These are phyloP conservation scores for Rhizoctonia solani DNA, from an alignment of 1,284 basidiomycete species.

Conservation along the genomic window DNA sequence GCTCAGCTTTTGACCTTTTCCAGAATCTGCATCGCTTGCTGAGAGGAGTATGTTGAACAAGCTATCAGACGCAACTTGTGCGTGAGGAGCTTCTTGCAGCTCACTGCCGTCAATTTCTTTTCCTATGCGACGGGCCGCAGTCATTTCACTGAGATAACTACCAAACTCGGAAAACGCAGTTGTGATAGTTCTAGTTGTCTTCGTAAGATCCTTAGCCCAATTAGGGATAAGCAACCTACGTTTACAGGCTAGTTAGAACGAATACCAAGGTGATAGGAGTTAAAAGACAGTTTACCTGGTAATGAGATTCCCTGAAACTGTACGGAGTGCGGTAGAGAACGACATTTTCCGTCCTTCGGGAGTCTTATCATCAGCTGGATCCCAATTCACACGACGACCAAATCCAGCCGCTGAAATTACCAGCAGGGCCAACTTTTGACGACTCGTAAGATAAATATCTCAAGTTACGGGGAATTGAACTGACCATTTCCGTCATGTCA, in stretches of 20 bases:
- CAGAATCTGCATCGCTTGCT: background rate
- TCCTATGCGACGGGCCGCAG: background rate
- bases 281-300: background rate
- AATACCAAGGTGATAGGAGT: background rate
- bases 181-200: constrained; percentile 7
- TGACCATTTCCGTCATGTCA: constrained; percentile 7
- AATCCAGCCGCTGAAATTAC: constrained; percentile 18
- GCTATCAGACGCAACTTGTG: background rate
- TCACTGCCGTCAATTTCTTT: background rate
- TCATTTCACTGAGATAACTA: constrained; percentile 10
- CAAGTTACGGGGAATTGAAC: background rate
- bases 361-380: background rate
- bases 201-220: background rate
- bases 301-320: background rate
- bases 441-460: background rate
- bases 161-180: constrained; percentile 9
- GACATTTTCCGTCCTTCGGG: background rate
- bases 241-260: too few species aligned
- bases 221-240: background rate
- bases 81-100: background rate
- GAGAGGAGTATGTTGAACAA: constrained; percentile 6
- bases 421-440: constrained; percentile 10
- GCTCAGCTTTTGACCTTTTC: background rate
- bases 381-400: constrained; percentile 13
- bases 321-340: background rate